phyloP scores from a whole-genome alignment of 108 stramenopile genomes.

The Aureococcus anophagefferens region DNA sequence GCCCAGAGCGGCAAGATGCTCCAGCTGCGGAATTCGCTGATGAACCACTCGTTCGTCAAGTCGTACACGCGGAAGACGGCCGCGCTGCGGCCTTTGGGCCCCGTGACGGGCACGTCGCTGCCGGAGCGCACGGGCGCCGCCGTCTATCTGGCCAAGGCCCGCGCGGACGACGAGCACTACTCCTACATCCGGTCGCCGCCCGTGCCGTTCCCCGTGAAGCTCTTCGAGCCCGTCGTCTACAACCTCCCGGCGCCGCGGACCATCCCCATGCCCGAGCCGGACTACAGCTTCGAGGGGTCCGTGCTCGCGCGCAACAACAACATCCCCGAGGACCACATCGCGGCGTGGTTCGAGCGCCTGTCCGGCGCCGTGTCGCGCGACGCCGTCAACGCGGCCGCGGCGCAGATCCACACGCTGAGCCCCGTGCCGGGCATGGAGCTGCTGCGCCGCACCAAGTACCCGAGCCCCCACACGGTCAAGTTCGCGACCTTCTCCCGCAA shows the following conservation, averaged over 20 bases:
- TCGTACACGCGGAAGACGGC: conserved; percentile 11
- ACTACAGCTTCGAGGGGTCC: conserved; percentile 17
- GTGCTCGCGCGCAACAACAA: conserved; percentile 9
- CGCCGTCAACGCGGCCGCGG: background rate
- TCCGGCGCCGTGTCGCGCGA: background rate
- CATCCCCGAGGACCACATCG: conserved; percentile 8
- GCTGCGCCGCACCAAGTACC: conserved; percentile 33
- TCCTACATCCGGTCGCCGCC: conserved; percentile 26
- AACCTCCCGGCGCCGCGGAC: conserved; percentile 25
- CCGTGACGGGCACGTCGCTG: conserved; percentile 43
- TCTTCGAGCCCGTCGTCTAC: conserved; percentile 43
- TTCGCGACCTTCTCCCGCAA: conserved; percentile 49
- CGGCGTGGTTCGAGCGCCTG: conserved; percentile 23
- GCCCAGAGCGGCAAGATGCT: conserved; percentile 25
- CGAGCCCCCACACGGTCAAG: conserved; percentile 35
- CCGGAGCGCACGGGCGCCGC: conserved; percentile 21
- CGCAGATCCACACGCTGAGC: conserved; percentile 1
- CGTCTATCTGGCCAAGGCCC: background rate
- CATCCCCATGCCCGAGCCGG: conserved; percentile 37
- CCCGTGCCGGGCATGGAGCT: conserved; percentile 10
- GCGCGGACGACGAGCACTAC: background rate
- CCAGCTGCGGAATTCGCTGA: conserved; percentile 32
- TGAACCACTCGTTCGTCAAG: conserved; percentile 24
- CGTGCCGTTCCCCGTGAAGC: conserved; percentile 28
- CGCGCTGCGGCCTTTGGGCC: conserved; percentile 27